Evolutionary conservation across 2,329 filamentous ascomycete species (phyloP), one percentile per base, ranked within the genome.

Genomic region (Calonectria leucothoes): DNA sequence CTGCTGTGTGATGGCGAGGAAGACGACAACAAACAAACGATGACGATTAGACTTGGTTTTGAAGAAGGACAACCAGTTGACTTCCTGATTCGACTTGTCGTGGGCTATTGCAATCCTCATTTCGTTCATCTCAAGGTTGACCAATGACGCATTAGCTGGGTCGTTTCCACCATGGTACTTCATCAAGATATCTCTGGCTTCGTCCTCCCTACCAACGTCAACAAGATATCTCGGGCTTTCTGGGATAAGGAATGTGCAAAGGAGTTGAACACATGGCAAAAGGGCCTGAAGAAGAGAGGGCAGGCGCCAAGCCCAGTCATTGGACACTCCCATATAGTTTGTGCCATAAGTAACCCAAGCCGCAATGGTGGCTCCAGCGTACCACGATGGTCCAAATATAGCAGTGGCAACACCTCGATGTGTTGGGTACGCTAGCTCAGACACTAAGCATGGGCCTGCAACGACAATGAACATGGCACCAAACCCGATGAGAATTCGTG

Each of bases 1-100:
- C 20, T 77, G 75, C 14, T 70, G 69, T 15, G 76, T 75, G 23
- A 77, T 68, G 0, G 73, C 75, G 1, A 77, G 67, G 8, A 73
- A 69, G 10, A 74, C 71, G 11, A 73, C 75, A 4, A 77, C 52
- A 2, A 52, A 51, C 10, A 67, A 37, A 17, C 69, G 69, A 14
- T 33, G 51, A 4, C 49, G 69, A 29, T 71, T 71, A 2, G 29
- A 35, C 10, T 57, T 57, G 51, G 29, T 57, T 23, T 17, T 57
- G 31, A 57, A 23, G 31, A 57, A 55, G 10, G 51, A 55, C 51
- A n/a, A 1, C 51, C 51, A 55, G 51, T 17, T 55, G 4, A 55
- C 51, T 23, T 55, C 51, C 17, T 55, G 51, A 8, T 7, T 55
- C 15, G 51, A 55, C 29, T 55, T 55, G 1, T 55, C 51, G 27